These are phyloP conservation scores for Candida dendrica DNA, from an alignment of 805 yeast genomes.

Conservation along the genomic window DNA sequence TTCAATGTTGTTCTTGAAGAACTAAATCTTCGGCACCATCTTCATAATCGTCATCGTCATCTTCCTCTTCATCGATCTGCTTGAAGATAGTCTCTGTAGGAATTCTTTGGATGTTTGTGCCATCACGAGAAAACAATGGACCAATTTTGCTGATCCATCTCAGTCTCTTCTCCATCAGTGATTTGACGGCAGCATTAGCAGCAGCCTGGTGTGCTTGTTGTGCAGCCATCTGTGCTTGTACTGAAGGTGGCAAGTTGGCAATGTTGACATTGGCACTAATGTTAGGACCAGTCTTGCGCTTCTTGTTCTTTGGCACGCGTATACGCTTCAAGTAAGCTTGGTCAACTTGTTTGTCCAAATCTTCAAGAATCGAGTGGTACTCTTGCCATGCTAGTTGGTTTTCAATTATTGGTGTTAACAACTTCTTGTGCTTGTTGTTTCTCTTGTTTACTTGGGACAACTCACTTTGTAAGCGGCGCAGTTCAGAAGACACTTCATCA, in stretches of 20 bases:
- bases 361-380: constrained; percentile 82
- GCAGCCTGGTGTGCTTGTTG: constrained; percentile 54
- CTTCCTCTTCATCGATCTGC: constrained; percentile 33
- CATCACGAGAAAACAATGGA: constrained; percentile 57
- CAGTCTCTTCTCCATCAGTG: constrained; percentile 74
- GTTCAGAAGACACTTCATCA: constrained; percentile 85
- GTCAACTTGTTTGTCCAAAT: constrained; percentile 93
- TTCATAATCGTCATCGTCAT: constrained; percentile 27
- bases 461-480: constrained; percentile 65
- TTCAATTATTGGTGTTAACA: constrained; percentile 65
- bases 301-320: constrained; percentile 54
- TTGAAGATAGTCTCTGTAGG: constrained; percentile 57
- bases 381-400: constrained; percentile 95
- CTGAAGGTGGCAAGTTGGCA: constrained; percentile 24
- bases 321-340: constrained; percentile 83
- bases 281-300: constrained; percentile 23
- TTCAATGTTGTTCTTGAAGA: constrained; percentile 13
- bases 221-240: constrained; percentile 19
- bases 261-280: constrained; percentile 9
- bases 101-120: constrained; percentile 66
- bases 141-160: constrained; percentile 92
- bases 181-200: constrained; percentile 69
- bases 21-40: constrained; percentile 28
- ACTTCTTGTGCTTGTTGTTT: constrained; percentile 62
- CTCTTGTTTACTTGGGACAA: constrained; percentile 51